phyloP scores from a whole-genome alignment of 208 protist species.

The Leishmania amazonensis region DNA sequence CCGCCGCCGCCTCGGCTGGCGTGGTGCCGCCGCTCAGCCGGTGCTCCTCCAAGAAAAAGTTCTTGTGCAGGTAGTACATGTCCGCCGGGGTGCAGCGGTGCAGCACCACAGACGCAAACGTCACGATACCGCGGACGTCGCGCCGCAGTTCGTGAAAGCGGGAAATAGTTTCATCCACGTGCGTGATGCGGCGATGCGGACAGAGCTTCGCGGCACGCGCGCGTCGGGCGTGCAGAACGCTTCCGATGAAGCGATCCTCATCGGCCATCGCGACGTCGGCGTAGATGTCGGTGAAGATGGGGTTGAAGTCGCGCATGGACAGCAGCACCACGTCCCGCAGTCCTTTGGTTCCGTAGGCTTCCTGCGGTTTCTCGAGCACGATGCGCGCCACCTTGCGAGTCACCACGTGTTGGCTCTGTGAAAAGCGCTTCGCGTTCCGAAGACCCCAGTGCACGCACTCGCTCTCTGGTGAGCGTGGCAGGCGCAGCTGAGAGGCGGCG shows the following conservation, averaged over 20 bases:
- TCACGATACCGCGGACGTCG: slow-evolving; percentile 14
- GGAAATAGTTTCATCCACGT: slow-evolving; percentile 5
- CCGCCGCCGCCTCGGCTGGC: background rate
- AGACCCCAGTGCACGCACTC: slow-evolving; percentile 33
- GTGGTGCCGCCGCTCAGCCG: background rate
- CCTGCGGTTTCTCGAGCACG: background rate
- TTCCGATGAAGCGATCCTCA: slow-evolving; percentile 6
- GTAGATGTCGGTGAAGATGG: background rate
- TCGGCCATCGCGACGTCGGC: slow-evolving; percentile 11
- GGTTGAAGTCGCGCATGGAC: slow-evolving; percentile 2
- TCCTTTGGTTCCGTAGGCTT: background rate
- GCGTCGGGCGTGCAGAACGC: background rate
- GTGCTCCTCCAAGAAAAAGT: slow-evolving; percentile 11
- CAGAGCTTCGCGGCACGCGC: slow-evolving; percentile 14
- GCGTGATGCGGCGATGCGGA: background rate
- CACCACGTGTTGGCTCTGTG: slow-evolving; percentile 16
- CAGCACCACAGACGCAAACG: slow-evolving; percentile 18
- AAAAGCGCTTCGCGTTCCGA: slow-evolving; percentile 13
- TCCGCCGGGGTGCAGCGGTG: slow-evolving; percentile 20
- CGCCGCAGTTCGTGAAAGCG: slow-evolving; percentile 30
- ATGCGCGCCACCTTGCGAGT: slow-evolving; percentile 13
- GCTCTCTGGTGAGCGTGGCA: background rate
- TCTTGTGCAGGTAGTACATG: slow-evolving; percentile 9
- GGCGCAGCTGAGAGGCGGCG: background rate
- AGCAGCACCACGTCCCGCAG: background rate